These are phyloP conservation scores for Penicillium argentinense DNA, from an alignment of 495 filamentous ascomycete species.

Conservation along the genomic window DNA sequence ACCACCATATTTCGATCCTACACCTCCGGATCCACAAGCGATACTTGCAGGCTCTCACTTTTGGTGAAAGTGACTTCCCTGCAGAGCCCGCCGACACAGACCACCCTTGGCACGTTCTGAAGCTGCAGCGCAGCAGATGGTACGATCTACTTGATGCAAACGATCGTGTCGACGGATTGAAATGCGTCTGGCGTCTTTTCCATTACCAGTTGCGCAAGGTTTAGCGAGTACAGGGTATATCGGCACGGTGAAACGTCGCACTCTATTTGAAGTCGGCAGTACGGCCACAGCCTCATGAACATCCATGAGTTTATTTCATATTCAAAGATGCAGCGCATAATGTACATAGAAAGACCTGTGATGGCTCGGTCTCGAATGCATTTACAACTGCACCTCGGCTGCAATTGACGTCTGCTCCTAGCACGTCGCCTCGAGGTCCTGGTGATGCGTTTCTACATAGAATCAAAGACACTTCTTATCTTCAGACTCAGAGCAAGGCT, in stretches of 20 bases:
- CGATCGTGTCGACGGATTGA: constrained; percentile 69
- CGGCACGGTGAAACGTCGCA: background rate
- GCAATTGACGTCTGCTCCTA: too few species aligned
- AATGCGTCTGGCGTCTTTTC: constrained; percentile 75
- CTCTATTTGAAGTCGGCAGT: background rate
- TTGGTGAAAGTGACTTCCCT: constrained; percentile 28
- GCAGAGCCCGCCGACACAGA: constrained; percentile 47
- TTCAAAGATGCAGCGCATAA: constrained; percentile 9
- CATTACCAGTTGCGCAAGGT: constrained; percentile 61
- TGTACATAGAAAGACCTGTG: constrained; percentile 9
- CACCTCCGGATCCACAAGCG: constrained; percentile 68
- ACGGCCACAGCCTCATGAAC: too few species aligned
- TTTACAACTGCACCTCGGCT: too few species aligned
- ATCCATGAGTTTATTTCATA: too few species aligned
- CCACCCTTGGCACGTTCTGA: constrained; percentile 62
- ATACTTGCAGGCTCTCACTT: constrained; percentile 58
- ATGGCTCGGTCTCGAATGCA: background rate
- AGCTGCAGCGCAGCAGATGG: constrained; percentile 72
- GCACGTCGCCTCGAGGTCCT: too few species aligned
- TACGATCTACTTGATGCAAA: constrained; percentile 69
- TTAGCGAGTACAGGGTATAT: constrained; percentile 3
- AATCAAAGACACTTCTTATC: too few species aligned
- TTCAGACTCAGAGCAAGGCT: too few species aligned
- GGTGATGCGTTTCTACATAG: too few species aligned
- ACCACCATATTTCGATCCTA: constrained; percentile 78